Evolutionary conservation across 2,329 filamentous ascomycete species (phyloP).

Genomic region (Macrophomina phaseolina): DNA sequence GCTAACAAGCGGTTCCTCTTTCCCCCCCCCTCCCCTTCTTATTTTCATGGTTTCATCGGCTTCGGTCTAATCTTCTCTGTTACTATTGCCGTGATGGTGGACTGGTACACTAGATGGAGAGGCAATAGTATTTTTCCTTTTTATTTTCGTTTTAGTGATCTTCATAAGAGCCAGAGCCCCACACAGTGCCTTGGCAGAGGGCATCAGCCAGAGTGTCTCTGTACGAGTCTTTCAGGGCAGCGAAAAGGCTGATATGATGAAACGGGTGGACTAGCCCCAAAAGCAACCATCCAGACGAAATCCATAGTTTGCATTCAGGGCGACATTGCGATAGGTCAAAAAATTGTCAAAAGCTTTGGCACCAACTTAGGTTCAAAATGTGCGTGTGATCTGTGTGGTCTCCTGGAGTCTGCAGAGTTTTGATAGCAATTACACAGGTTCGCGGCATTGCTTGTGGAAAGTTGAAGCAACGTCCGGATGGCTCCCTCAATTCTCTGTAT

Average conservation of each 20-base stretch:
- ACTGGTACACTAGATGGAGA: background rate
- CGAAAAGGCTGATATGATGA: too few relatives aligned
- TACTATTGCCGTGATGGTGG: background rate
- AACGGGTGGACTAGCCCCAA: background rate
- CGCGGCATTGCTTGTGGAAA: too few relatives aligned
- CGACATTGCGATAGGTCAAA: constrained; percentile 1
- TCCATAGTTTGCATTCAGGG: background rate
- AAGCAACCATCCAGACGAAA: background rate
- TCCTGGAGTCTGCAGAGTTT: too few relatives aligned
- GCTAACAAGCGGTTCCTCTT: background rate
- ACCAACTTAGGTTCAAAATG: background rate
- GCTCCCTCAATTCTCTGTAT: too few relatives aligned
- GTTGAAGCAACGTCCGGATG: too few relatives aligned
- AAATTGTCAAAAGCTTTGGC: constrained; percentile 6
- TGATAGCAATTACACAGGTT: too few relatives aligned
- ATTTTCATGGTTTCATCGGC: background rate
- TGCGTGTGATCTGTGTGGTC: too few relatives aligned
- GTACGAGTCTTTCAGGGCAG: too few relatives aligned
- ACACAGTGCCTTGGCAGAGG: too few relatives aligned
- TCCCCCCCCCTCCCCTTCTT: too few relatives aligned
- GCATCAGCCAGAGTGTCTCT: too few relatives aligned
- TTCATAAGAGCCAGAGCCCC: too few relatives aligned
- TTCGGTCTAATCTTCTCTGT: background rate
- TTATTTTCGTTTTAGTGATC: background rate
- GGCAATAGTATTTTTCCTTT: background rate